Evolutionary conservation across 257 asterid genomes (phyloP), one percentile per base, ranked within the genome.

Genomic region (Perilla frutescens): DNA sequence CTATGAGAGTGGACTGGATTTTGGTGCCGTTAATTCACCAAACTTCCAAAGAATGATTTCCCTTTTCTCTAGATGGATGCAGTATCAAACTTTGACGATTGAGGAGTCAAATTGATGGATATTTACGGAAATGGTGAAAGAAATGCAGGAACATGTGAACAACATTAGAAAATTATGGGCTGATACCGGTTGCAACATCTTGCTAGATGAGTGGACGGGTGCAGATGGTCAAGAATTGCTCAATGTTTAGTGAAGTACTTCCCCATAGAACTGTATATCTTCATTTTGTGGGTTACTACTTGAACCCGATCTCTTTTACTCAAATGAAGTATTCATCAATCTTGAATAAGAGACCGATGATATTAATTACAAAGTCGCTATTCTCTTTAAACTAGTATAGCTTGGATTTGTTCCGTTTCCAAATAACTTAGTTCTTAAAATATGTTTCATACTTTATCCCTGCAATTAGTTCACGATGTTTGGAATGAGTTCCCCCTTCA

Each of bases 161-260:
- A 80, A 64, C 4, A 67, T 86, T 13, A 78, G 51, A 49, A 78
- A 5, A 1, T 81, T 89, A 4, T 89, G 96, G 96, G 71, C 71
- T 10, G 58, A 54, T 14, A 78, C 88, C 0, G 96, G 96, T 0
- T 89, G 96, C 77, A 91, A 89, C 64, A 14, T 89, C 44, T 73
- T 91, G 64, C 64, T 89, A 7, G 97, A 91, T 44, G 91, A 82
- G 55, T 91, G 96, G 96, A 66, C 9, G 3, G 85, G 78, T 45
- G 70, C 55, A 26, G 72, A 62, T 5, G 81, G 82, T 9, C 73
- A 84, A n/a, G 68, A 72, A 20, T 63, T 91, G 10, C 45, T 87
- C 3, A 87, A 83, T 53, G 31, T 13, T 51, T 91, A 13, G 89
- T 76, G 15, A 81, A 20, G 26, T 20, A 83, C 60, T 84, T 85